Conservation (phyloP, 768 basidiomycete genomes). For the Pulveroboletus ravenelii region DNA sequence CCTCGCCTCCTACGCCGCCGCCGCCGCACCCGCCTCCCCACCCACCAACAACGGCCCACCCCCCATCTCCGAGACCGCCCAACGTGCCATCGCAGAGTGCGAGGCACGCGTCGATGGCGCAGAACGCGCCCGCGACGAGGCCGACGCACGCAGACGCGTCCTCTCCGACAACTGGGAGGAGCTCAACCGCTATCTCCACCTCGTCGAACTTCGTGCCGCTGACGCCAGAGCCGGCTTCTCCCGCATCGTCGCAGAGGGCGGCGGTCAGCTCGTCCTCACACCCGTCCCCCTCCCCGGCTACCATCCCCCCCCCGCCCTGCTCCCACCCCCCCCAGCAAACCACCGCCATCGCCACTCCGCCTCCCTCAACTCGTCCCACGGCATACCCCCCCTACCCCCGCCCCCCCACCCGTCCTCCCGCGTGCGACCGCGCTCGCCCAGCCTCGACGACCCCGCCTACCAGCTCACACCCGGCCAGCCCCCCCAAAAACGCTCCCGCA, state of each 20-base stretch:
- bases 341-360: constrained; percentile 20
- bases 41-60: neutral
- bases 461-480: constrained; percentile 37
- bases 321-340: constrained; percentile 23
- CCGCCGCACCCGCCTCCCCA: constrained; percentile 18
- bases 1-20: constrained; percentile 26
- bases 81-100: constrained; percentile 39
- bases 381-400: constrained; percentile 35
- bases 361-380: constrained; percentile 26
- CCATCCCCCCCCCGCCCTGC: constrained; percentile 21
- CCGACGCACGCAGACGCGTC: constrained; percentile 42
- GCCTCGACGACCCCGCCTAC: constrained; percentile 34
- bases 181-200: constrained; percentile 44
- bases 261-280: constrained; percentile 39
- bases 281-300: constrained; percentile 30
- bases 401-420: constrained; percentile 37
- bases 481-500: constrained; percentile 46
- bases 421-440: constrained; percentile 42
- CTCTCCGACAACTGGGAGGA: constrained; percentile 48
- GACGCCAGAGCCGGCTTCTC: constrained; percentile 49
- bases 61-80: constrained; percentile 29
- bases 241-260: constrained; percentile 41
- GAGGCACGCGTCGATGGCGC: constrained; percentile 49
- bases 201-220: constrained; percentile 41
- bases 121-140: constrained; percentile 52